Conservation (phyloP, 805 yeast genomes). For the Ogataea pini region DNA sequence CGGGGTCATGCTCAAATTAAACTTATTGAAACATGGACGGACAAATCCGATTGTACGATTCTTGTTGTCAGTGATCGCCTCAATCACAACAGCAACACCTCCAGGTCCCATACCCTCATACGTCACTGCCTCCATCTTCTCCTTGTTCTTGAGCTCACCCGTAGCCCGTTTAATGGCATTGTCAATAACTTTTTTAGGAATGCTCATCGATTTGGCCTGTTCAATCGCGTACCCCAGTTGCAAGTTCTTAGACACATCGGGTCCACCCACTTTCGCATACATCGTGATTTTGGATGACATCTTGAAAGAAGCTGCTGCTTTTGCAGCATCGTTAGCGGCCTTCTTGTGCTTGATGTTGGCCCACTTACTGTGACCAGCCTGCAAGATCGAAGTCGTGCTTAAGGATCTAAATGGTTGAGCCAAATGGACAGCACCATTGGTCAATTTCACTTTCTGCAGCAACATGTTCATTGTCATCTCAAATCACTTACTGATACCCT, state of each 20-base stretch:
- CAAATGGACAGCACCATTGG: background rate
- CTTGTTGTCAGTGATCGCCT: conserved; percentile 87
- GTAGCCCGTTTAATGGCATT: conserved; percentile 83
- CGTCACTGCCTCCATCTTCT: conserved; percentile 52
- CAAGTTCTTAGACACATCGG: conserved; percentile 60
- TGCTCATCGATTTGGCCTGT: conserved; percentile 71
- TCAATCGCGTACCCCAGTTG: conserved; percentile 73
- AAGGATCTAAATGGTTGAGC: background rate
- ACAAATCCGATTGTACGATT: conserved; percentile 76
- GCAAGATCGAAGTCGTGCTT: background rate
- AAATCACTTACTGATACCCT: too few relatives aligned
- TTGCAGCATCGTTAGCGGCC: conserved; percentile 85
- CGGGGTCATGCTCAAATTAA: conserved; percentile 66
- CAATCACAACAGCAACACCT: conserved; percentile 82
- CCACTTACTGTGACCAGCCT: conserved; percentile 95
- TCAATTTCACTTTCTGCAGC: background rate
- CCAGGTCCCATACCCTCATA: conserved; percentile 95
- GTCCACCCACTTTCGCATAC: conserved; percentile 74
- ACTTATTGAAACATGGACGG: conserved; percentile 71
- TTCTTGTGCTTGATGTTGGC: conserved; percentile 91
- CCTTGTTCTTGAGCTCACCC: conserved; percentile 55
- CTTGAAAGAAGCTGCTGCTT: conserved; percentile 66
- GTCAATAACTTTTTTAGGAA: conserved; percentile 83
- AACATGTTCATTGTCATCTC: background rate
- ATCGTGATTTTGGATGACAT: conserved; percentile 73